Evolutionary conservation across 371 early-diverging fungal species (phyloP), one percentile per base, ranked within the genome.

Genomic region (Mucor sp.): DNA sequence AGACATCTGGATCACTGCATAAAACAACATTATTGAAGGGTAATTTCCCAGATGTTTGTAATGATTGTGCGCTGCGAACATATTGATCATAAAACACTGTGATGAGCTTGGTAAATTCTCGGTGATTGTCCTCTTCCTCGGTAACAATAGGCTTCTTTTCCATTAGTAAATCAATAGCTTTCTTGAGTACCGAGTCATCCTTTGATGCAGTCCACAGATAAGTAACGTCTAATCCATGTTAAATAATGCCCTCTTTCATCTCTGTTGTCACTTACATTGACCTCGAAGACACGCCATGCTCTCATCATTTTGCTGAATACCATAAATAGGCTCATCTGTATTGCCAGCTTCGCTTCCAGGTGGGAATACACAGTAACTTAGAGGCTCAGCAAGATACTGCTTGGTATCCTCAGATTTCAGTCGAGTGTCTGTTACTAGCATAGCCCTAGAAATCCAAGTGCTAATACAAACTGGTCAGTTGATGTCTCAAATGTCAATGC

Each of bases 231-330:
- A 60, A 44, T 7, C n/a, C 9, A 15, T 6, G 14, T 21, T 19
- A 11, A 27, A 15, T 17, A 8, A 4, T 19, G 19, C 19, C 6
- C 19, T 19, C 8, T 4, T 44, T 7, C 1, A n/a, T 4, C 44
- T 7, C 7, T 19, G 19, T 44, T n/a, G 8, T 35, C 19, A 58
- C 84, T 77, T 85, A 90, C 90, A 87, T 70, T 88, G 75, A 2
- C 80, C 80, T 28, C 64, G 71, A 3, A 91, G 93, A 63, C 90
- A 90, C 4, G 89, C 81, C 80, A 85, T 83, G 25, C 85, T 87
- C 39, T 87, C 90, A 27, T 78, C 74, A 55, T 79, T 86, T 64
- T 87, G 82, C 28, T 90, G 90, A 48, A 87, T 66, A 2, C 77
- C 78, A 43, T 77, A 80, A 15, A 90, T 76, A 11, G 85, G 85